Evolutionary conservation across 495 filamentous ascomycete genomes (phyloP).

Genomic region (Tuber brumale): DNA sequence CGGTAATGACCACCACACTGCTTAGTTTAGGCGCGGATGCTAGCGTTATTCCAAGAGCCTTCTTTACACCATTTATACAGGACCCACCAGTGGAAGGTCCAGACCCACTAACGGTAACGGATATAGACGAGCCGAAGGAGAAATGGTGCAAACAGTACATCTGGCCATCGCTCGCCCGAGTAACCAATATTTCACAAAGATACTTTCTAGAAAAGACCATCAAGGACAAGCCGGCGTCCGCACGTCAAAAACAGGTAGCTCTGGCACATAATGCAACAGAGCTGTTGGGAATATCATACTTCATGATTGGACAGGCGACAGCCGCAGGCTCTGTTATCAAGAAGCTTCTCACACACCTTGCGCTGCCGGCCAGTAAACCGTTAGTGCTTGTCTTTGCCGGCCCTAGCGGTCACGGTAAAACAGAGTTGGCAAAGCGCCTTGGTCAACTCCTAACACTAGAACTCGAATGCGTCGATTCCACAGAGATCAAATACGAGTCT

Average conservation of each 20-base stretch:
- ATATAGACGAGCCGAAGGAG: slow-evolving; percentile 7
- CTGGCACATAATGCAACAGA: slow-evolving; percentile 36
- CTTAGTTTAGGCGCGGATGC: slow-evolving; percentile 46
- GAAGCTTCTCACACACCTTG: slow-evolving; percentile 42
- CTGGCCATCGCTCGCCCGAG: slow-evolving; percentile 37
- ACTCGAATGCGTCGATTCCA: slow-evolving; percentile 47
- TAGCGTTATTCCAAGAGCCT: slow-evolving; percentile 41
- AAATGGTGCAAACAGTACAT: slow-evolving; percentile 26
- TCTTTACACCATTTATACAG: slow-evolving; percentile 39
- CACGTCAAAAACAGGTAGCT: slow-evolving; percentile 44
- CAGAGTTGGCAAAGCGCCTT: slow-evolving; percentile 47
- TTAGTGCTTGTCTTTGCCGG: slow-evolving; percentile 50
- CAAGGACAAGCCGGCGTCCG: slow-evolving; percentile 31
- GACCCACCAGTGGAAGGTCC: slow-evolving; percentile 34
- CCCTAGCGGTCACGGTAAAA: slow-evolving; percentile 52
- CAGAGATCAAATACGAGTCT: slow-evolving; percentile 41
- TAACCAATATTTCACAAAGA: slow-evolving; percentile 47
- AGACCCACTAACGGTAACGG: slow-evolving; percentile 28
- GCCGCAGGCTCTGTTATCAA: slow-evolving; percentile 43
- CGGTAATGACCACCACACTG: slow-evolving; percentile 41
- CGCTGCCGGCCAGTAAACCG: slow-evolving; percentile 29
- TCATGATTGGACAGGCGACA: slow-evolving; percentile 47
- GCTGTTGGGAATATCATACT: slow-evolving; percentile 47
- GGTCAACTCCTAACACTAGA: slow-evolving; percentile 46
- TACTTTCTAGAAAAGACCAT: slow-evolving; percentile 46